Evolutionary conservation across 2,329 filamentous ascomycete genomes (phyloP).

Genomic region (Balansia obtecta): DNA sequence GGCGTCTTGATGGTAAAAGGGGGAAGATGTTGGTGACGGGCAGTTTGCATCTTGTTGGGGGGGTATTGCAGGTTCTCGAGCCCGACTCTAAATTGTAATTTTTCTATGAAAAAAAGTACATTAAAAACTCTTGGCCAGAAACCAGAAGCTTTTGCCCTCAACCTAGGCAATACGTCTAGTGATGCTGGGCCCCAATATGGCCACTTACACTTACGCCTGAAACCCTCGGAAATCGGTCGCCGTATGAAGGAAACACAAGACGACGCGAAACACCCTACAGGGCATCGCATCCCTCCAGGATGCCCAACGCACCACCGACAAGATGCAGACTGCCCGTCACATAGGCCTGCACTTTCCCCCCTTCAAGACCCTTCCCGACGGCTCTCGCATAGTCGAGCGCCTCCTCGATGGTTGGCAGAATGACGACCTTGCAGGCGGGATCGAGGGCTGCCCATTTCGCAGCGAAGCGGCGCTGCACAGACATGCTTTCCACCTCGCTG

Average conservation of each 20-base stretch:
- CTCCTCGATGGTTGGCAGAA: conserved; percentile 41
- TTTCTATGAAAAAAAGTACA: neutral
- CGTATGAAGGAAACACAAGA: neutral
- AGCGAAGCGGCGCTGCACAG: conserved; percentile 39
- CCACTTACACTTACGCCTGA: no score
- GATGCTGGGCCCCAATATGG: neutral
- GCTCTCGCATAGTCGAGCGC: conserved; percentile 35
- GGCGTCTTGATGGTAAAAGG: conserved; percentile 19
- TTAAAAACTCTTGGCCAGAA: neutral
- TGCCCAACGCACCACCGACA: conserved; percentile 41
- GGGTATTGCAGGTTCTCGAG: conserved; percentile 59
- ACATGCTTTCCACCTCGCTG: conserved; percentile 36
- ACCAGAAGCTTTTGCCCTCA: neutral
- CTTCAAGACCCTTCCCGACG: conserved; percentile 20
- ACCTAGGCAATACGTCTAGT: neutral
- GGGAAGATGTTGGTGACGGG: conserved; percentile 61
- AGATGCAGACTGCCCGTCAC: conserved; percentile 53
- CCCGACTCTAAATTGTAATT: conserved; percentile 24
- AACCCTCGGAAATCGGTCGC: no score
- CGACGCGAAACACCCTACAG: conserved; percentile 15
- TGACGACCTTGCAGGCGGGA: conserved; percentile 29
- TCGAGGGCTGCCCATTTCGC: conserved; percentile 38
- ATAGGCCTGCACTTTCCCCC: conserved; percentile 31
- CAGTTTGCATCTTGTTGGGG: conserved; percentile 74
- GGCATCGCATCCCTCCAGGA: conserved; percentile 34